Percentiles rank a stretch among this genome's conserved stretches.
Evolutionary conservation across 148 eudicot genomes (phyloP).

Genomic region (Fallopia convolvulus): DNA sequence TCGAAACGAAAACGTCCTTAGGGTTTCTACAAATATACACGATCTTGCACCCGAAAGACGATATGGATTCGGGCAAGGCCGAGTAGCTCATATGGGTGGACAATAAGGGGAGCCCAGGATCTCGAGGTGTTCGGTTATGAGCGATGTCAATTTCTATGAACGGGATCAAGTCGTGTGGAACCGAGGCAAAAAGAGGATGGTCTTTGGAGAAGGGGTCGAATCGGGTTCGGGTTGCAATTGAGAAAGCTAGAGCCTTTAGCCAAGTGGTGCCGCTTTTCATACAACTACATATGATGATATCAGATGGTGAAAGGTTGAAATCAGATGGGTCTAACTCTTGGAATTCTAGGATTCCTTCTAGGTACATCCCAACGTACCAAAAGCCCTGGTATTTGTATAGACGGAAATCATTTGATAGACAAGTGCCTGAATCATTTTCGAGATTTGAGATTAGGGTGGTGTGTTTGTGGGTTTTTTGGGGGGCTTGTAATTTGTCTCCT

Average conservation of each 20-base stretch:
- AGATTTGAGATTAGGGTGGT: neutral
- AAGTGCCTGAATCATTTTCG: neutral
- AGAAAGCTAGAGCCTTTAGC: slow-evolving; percentile 14
- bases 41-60: slow-evolving; percentile 23
- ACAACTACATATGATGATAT: slow-evolving; percentile 6
- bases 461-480: neutral
- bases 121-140: slow-evolving; percentile 2
- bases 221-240: slow-evolving; percentile 10
- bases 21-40: slow-evolving; percentile 46
- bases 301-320: neutral
- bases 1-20: slow-evolving; percentile 38
- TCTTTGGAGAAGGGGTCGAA: neutral
- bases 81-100: slow-evolving; percentile 30
- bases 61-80: slow-evolving; percentile 14
- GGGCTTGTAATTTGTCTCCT: neutral
- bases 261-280: slow-evolving; percentile 14
- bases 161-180: slow-evolving; percentile 31
- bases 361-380: neutral
- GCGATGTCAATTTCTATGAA: slow-evolving; percentile 21
- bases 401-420: neutral
- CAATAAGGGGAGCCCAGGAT: neutral
- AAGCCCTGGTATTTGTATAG: neutral
- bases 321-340: neutral
- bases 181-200: neutral
- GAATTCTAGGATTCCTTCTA: neutral